Percentiles rank a stretch among this genome's conserved stretches.
Conservation (phyloP, 2,329 filamentous ascomycete genomes). For the Cladosporium velox region DNA sequence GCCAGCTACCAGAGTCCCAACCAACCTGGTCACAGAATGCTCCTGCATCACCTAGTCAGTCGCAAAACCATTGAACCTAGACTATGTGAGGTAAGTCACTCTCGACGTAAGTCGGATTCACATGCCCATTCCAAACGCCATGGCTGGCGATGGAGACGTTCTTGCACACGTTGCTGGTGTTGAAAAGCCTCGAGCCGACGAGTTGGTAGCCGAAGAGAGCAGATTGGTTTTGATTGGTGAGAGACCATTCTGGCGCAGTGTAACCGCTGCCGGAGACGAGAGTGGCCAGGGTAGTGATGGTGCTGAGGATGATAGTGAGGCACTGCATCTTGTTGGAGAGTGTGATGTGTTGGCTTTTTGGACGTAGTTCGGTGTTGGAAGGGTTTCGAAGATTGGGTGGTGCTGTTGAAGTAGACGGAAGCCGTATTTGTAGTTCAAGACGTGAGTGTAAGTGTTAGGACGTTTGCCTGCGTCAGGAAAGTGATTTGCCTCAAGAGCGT, state of each 20-base stretch:
- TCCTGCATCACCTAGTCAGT: not conserved
- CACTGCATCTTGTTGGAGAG: slow-evolving; percentile 23
- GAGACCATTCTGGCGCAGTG: slow-evolving; percentile 14
- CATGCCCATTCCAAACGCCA: slow-evolving; percentile 25
- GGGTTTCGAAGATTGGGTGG: not conserved
- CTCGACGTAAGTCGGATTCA: slow-evolving; percentile 14
- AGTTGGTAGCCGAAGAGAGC: slow-evolving; percentile 35
- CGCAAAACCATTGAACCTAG: not conserved
- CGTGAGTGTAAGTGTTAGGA: not conserved
- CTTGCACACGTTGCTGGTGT: slow-evolving; percentile 25
- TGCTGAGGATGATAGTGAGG: slow-evolving; percentile 21
- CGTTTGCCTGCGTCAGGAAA: not conserved
- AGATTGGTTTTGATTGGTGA: slow-evolving; percentile 29
- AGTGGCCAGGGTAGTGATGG: not conserved
- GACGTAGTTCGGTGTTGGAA: not conserved
- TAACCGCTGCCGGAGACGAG: not conserved
- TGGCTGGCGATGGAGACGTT: slow-evolving; percentile 7
- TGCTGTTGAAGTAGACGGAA: not conserved
- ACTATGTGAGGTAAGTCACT: not conserved
- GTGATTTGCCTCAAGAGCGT: not conserved
- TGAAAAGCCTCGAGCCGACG: slow-evolving; percentile 29
- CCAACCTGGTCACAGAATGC: slow-evolving; percentile 15
- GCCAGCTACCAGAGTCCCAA: not conserved
- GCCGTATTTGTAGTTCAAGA: not conserved
- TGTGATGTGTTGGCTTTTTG: not conserved